Base-by-base conservation (phyloP, 495 filamentous ascomycete species). In the Polyplosphaeria fusca region DNA sequence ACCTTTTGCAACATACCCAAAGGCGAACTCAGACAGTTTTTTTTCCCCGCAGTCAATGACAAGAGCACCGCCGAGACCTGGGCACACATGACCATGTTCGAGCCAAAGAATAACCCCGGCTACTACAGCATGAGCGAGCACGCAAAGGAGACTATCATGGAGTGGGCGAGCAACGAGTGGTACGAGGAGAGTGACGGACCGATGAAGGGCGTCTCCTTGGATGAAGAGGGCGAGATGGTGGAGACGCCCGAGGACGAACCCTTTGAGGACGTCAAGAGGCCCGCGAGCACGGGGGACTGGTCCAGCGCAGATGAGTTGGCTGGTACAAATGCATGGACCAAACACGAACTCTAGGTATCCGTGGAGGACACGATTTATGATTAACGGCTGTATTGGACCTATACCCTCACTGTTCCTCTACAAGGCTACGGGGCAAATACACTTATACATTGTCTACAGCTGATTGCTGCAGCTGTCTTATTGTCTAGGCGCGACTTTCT, bases 31-130 rank as follows among this genome's bases (percentile, higher is more conserved):
- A 66, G 54, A 55, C 64, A 59, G 30, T 74, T 76, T 57, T 91
- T 86, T 82, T 71, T 76, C 48, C 79, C 80, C 55, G 83, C 83
- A 13, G 74, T 88, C 43, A 98, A 97, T 70, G 80, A 91, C 55
- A 82, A 79, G 66, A 88, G 86, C 2, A 72, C 55, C 24, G 89
- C 95, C 54, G 93, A 98, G 74, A 81, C 82, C 5, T 73, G 74
- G 58, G 92, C 94, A 12, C 93, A 97, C 75, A 85, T 87, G 73
- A 80, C 79, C 44, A 96, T 97, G 90, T 97, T 97, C 61, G 74
- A 82, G 49, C 80, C 84, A 5, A 85, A 80, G 63, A 79, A 87
- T 35, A 96, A 97, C 68, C 86, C 89, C 11, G 87, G 81, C 13
- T 95, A 90, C 61, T 77, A 81, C 59, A 77, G 73, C 27, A 75